Evolutionary conservation across 352 stramenopile genomes (phyloP).

Genomic region (Phytophthora pluvialis): DNA sequence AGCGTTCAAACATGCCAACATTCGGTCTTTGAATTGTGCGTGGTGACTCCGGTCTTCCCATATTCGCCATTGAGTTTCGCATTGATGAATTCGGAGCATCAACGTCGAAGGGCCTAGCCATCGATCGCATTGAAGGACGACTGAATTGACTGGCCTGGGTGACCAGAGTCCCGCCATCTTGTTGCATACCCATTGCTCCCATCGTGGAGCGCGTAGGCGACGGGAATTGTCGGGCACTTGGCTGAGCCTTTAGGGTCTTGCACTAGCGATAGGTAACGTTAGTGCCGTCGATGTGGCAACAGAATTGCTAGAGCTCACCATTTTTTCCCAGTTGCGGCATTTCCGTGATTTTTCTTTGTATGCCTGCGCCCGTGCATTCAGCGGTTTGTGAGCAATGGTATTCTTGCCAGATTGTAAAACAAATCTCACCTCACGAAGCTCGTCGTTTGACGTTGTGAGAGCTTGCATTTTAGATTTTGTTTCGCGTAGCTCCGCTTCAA

Average conservation of each 20-base stretch:
- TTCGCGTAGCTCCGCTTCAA: constrained; percentile 83
- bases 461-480: constrained; percentile 83
- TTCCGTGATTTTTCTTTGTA: constrained; percentile 90
- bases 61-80: constrained; percentile 37
- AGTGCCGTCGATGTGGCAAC: not conserved
- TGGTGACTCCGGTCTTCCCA: constrained; percentile 51
- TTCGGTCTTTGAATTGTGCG: constrained; percentile 56
- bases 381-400: not conserved
- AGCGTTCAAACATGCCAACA: constrained; percentile 67
- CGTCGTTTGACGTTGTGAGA: constrained; percentile 75
- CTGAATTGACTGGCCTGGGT: constrained; percentile 54
- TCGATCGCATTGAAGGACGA: constrained; percentile 47
- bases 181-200: constrained; percentile 40
- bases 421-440: constrained; percentile 69
- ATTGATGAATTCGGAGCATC: constrained; percentile 33
- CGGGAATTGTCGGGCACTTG: constrained; percentile 55
- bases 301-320: constrained; percentile 45
- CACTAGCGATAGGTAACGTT: constrained; percentile 41
- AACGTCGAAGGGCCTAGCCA: constrained; percentile 37
- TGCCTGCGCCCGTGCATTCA: constrained; percentile 41
- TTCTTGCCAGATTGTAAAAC: not conserved
- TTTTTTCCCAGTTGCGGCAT: constrained; percentile 90
- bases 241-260: constrained; percentile 72
- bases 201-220: constrained; percentile 60
- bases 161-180: constrained; percentile 33